Evolutionary conservation across 192 early-diverging fungal genomes (phyloP), one percentile per base, ranked within the genome.

Genomic region (Podila verticillata): DNA sequence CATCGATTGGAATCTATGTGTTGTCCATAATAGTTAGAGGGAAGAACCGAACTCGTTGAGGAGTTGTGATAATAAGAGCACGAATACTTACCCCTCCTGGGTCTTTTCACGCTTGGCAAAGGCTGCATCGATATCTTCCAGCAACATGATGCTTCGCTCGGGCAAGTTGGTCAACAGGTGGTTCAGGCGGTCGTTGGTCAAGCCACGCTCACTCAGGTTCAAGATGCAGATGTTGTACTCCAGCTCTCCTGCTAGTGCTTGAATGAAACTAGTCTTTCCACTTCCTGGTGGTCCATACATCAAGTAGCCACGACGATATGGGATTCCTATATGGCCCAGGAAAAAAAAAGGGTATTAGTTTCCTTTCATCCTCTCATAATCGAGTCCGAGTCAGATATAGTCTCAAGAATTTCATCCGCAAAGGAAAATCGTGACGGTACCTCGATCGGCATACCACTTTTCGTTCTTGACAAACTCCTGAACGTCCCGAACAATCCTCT

Each of bases 221-320:
- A 96, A 83, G 56, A 96, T 91, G 74, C 94, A 96, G 30, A 97
- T 94, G 68, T 96, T 94, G 83, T 94, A 95, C 65, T 92, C 90
- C n/a, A 96, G 82, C 54, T 94, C 88, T 54, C 93, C 93, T 39
- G 96, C 96, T 35, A 97, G 78, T 22, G 96, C 95, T 78, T 95
- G 93, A 68, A 96, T 96, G 75, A 95, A 96, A 77, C 92, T 94
- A n/a, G 93, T 94, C 78, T 97, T 97, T 30, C 96, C 96, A 39
- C 91, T 93, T 32, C 96, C 96, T 0, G 96, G 96, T 31, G 93
- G 93, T 13, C 96, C 96, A 74, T 95, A 91, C 7, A 97, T 82
- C 47, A 97, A 72, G 63, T 96, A 97, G 1, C 96, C 95, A 31
- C 96, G 89, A 26, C 96, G 88, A 73, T 96, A 97, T n/a, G 95